A percentile compares a stretch with the other conserved stretches of the same genome.
phyloP scores from a whole-genome alignment of 2,329 filamentous ascomycete species.

The Trichoderma brevicompactum region DNA sequence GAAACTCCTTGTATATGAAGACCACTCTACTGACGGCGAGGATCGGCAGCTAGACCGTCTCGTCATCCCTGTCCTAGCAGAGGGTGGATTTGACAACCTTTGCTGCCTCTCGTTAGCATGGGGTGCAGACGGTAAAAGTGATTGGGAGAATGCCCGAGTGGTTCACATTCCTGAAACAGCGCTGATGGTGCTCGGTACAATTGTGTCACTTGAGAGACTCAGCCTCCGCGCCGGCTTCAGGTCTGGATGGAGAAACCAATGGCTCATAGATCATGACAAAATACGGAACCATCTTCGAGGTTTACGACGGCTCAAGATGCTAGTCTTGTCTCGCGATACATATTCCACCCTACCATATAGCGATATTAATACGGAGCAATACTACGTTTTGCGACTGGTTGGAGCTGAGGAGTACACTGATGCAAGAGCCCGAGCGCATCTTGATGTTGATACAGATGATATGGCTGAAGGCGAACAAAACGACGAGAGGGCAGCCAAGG shows the following conservation, averaged over 20 bases:
- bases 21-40: neutral
- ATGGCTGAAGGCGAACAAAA: neutral
- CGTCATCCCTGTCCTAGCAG: conserved; percentile 27
- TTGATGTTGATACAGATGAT: neutral
- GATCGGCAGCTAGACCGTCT: conserved; percentile 25
- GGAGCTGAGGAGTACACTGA: neutral
- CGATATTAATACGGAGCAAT: neutral
- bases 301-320: conserved; percentile 21
- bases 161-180: conserved; percentile 10
- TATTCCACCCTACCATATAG: neutral
- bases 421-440: neutral
- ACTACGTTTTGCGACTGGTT: neutral
- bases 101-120: conserved; percentile 29
- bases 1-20: neutral
- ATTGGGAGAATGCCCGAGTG: neutral
- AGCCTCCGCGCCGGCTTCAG: conserved; percentile 1
- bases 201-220: conserved; percentile 31
- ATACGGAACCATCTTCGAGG: neutral
- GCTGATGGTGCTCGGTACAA: neutral
- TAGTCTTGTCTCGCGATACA: conserved; percentile 26
- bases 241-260: neutral
- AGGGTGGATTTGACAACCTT: conserved; percentile 17
- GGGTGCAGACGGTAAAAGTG: neutral
- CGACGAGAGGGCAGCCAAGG: neutral
- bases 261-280: conserved; percentile 27